Evolutionary conservation across 257 asterid species (phyloP).

Genomic region (Plantago elongata): DNA sequence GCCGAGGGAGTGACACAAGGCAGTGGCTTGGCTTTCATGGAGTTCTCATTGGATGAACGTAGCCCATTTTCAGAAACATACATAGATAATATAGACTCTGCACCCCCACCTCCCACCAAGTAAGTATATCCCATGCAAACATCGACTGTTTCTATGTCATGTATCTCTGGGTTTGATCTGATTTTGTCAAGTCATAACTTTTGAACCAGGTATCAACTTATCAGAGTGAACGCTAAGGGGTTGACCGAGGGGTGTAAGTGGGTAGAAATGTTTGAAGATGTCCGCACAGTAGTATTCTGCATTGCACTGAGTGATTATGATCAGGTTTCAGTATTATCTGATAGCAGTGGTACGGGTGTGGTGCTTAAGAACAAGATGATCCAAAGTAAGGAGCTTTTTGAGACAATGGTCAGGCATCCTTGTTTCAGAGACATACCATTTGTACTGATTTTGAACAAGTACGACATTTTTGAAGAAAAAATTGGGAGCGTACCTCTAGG

Average conservation of each 20-base stretch:
- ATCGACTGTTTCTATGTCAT: not conserved
- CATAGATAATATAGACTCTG: conserved; percentile 69
- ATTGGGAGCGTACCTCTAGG: conserved; percentile 53
- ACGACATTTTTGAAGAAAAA: conserved; percentile 79
- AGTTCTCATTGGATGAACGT: conserved; percentile 86
- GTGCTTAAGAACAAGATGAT: conserved; percentile 79
- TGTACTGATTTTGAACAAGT: conserved; percentile 76
- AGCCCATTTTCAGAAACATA: conserved; percentile 92
- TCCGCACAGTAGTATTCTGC: conserved; percentile 71
- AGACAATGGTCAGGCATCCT: conserved; percentile 61
- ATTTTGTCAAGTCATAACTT: not conserved
- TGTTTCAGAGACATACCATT: conserved; percentile 80
- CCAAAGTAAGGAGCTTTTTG: conserved; percentile 67
- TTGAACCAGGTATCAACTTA: conserved; percentile 69
- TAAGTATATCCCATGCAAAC: conserved; percentile 17
- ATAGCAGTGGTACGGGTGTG: conserved; percentile 20
- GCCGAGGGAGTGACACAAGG: conserved; percentile 98
- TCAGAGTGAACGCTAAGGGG: conserved; percentile 78
- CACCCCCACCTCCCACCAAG: conserved; percentile 74
- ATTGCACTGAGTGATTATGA: conserved; percentile 78
- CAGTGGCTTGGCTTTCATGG: conserved; percentile 87
- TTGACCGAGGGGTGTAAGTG: conserved; percentile 87
- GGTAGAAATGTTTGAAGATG: conserved; percentile 97
- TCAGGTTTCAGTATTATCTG: conserved; percentile 53
- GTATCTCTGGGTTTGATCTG: too few relatives aligned